Evolutionary conservation across 106 monocot genomes (phyloP).

Genomic region (Allium sativum): DNA sequence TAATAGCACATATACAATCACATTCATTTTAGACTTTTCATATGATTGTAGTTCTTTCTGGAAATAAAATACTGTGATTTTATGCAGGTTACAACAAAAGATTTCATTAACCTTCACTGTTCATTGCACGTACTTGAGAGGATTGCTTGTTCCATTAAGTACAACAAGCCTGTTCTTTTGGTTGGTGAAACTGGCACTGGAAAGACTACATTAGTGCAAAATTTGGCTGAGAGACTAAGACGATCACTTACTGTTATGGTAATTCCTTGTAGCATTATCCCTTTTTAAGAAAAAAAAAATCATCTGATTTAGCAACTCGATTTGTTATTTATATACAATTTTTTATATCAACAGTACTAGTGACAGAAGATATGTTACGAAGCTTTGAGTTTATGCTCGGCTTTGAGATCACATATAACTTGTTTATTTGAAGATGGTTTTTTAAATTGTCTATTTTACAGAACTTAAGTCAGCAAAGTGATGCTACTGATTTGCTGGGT

Average conservation of each 20-base stretch:
- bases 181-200: slow-evolving; percentile 99
- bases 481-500: slow-evolving; percentile 83
- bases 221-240: slow-evolving; percentile 72
- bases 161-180: slow-evolving; percentile 82
- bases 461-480: slow-evolving; percentile 97
- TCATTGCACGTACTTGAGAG: slow-evolving; percentile 64
- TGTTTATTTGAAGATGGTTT: neutral
- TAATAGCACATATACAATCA: too few species aligned
- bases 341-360: too few species aligned
- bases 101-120: slow-evolving; percentile 57
- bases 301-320: too few species aligned
- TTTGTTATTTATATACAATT: too few species aligned
- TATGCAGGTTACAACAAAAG: slow-evolving; percentile 6
- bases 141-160: slow-evolving; percentile 70
- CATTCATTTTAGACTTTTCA: too few species aligned
- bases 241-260: slow-evolving; percentile 70
- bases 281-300: too few species aligned
- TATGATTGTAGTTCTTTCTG: too few species aligned
- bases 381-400: too few species aligned
- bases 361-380: too few species aligned
- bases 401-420: too few species aligned
- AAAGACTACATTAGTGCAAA: slow-evolving; percentile 93
- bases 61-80: too few species aligned
- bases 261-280: neutral
- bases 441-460: slow-evolving; percentile 15